phyloP scores from a whole-genome alignment of 148 eudicot species.

The Agrostemma githago region DNA sequence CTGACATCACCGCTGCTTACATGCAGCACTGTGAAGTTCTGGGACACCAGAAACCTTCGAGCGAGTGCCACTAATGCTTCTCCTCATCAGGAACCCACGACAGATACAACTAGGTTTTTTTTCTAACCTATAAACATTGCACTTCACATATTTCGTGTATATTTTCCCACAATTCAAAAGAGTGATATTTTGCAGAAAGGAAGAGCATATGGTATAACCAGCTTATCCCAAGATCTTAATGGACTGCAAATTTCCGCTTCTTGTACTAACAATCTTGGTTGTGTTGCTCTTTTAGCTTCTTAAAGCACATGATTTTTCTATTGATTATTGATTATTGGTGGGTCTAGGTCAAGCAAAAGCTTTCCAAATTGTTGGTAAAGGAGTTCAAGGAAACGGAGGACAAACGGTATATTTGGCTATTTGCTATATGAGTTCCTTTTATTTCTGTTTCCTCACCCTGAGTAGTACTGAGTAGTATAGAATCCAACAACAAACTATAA shows the following conservation, averaged over 20 bases:
- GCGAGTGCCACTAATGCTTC: conserved; percentile 49
- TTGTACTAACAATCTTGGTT: conserved; percentile 86
- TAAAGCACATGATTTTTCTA: too few species aligned
- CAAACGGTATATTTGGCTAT: too few species aligned
- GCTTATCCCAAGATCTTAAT: conserved; percentile 81
- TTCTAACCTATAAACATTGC: neutral
- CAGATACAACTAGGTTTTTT: conserved; percentile 42
- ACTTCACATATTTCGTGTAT: neutral
- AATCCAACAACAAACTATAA: too few species aligned
- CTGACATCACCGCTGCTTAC: conserved; percentile 6
- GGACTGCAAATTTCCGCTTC: conserved; percentile 83
- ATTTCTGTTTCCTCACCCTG: too few species aligned
- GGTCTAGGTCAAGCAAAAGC: too few species aligned
- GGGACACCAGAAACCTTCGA: conserved; percentile 83
- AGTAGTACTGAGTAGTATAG: too few species aligned
- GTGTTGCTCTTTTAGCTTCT: too few species aligned
- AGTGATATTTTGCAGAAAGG: conserved; percentile 40
- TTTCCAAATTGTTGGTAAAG: too few species aligned
- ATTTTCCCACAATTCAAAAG: neutral
- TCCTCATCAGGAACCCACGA: conserved; percentile 36
- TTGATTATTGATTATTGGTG: too few species aligned
- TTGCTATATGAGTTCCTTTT: too few species aligned
- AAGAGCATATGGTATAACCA: conserved; percentile 77
- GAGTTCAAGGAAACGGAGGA: too few species aligned
- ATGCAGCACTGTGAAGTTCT: conserved; percentile 69